These are phyloP conservation scores for Hemileccinum impolitum DNA, from an alignment of 768 basidiomycete genomes.

Conservation along the genomic window DNA sequence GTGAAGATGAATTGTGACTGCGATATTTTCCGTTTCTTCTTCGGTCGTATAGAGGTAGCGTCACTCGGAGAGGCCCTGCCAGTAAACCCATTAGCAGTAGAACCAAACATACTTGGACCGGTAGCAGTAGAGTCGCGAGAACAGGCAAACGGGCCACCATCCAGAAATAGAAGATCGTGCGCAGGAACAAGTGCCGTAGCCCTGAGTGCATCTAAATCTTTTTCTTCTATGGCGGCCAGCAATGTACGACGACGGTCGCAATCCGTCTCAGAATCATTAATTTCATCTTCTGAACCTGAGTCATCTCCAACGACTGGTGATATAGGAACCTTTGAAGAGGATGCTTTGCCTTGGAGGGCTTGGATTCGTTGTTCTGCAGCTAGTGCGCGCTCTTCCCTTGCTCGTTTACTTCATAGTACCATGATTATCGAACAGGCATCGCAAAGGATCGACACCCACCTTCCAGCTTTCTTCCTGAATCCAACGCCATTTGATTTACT, in stretches of 20 bases:
- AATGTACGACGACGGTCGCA: slow-evolving; percentile 50
- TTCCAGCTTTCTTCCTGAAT: slow-evolving; percentile 68
- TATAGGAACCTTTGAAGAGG: slow-evolving; percentile 10
- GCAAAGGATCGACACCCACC: slow-evolving; percentile 38
- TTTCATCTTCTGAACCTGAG: slow-evolving; percentile 37
- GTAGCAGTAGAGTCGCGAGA: neutral
- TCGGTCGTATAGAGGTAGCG: slow-evolving; percentile 3
- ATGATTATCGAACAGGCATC: neutral
- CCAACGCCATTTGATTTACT: slow-evolving; percentile 49
- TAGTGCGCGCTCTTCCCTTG: slow-evolving; percentile 71
- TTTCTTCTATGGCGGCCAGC: slow-evolving; percentile 42
- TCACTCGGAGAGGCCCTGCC: neutral
- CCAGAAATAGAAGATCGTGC: slow-evolving; percentile 48
- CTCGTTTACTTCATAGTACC: slow-evolving; percentile 56
- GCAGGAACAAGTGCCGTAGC: slow-evolving; percentile 44
- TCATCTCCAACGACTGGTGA: slow-evolving; percentile 29
- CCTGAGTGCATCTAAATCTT: slow-evolving; percentile 43
- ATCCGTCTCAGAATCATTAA: slow-evolving; percentile 44
- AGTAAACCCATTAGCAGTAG: neutral
- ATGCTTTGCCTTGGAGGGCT: slow-evolving; percentile 37
- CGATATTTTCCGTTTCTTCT: slow-evolving; percentile 19
- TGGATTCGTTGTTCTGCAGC: slow-evolving; percentile 66
- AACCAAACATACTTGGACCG: neutral
- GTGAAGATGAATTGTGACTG: slow-evolving; percentile 15
- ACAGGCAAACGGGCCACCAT: neutral